A percentile compares a stretch with the other conserved stretches of the same genome.
phyloP scores from a whole-genome alignment of 345 rosid genomes.

The Trapa incisa region DNA sequence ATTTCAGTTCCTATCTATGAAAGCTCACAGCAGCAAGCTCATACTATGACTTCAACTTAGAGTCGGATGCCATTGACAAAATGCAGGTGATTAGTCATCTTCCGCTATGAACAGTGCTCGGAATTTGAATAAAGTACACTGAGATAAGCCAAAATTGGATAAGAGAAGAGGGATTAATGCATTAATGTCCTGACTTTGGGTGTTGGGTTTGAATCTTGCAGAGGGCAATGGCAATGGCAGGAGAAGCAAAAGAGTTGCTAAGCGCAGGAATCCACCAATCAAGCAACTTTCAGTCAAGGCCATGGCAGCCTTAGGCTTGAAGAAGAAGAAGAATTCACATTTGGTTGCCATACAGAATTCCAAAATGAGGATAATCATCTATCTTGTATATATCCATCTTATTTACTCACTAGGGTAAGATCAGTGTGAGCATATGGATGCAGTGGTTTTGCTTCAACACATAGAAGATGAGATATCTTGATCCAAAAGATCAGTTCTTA shows the following conservation, averaged over 20 bases:
- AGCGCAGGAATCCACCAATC: conserved; percentile 5
- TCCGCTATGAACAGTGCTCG: not conserved
- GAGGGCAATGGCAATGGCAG: conserved; percentile 39
- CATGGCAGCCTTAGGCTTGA: conserved; percentile 11
- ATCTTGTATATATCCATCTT: not conserved
- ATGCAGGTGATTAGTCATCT: conserved; percentile 20
- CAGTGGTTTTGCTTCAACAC: no score
- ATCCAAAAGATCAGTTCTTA: no score
- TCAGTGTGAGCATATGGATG: no score
- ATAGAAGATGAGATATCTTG: no score
- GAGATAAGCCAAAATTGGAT: no score
- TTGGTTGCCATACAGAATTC: no score
- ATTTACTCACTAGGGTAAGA: not conserved
- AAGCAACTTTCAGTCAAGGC: conserved; percentile 30
- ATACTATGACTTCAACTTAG: conserved; percentile 58
- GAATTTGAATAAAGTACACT: not conserved
- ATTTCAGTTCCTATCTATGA: conserved; percentile 78
- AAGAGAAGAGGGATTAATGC: no score
- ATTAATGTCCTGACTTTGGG: not conserved
- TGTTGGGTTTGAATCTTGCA: conserved; percentile 7
- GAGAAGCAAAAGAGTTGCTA: conserved; percentile 47
- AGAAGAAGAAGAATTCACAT: not conserved
- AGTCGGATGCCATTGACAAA: conserved; percentile 47
- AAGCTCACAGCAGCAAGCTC: conserved; percentile 72
- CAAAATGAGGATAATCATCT: no score